phyloP scores from a whole-genome alignment of 352 stramenopile species.

The Phytophthora kernoviae region DNA sequence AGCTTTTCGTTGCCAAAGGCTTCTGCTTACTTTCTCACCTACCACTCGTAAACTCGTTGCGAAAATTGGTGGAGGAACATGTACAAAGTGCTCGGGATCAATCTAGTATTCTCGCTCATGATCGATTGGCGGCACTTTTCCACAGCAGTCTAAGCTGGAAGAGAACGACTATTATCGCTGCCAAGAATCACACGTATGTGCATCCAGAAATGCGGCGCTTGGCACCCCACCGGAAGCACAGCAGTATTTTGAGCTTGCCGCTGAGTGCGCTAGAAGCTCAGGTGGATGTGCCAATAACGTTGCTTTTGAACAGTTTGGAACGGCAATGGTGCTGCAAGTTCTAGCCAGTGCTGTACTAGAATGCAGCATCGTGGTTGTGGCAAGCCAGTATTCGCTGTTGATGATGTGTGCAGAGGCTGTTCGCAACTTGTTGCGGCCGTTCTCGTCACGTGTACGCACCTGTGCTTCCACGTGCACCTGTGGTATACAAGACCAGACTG shows the following conservation, averaged over 20 bases:
- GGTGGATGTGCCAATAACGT: slow-evolving; percentile 70
- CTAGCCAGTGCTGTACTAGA: slow-evolving; percentile 86
- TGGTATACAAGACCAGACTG: too few species aligned
- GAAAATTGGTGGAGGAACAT: slow-evolving; percentile 63
- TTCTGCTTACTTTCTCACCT: slow-evolving; percentile 71
- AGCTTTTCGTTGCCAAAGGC: slow-evolving; percentile 65
- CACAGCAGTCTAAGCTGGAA: slow-evolving; percentile 44
- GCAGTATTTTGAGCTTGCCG: slow-evolving; percentile 44
- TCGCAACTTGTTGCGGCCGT: slow-evolving; percentile 83
- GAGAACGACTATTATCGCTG: slow-evolving; percentile 36
- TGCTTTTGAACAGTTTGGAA: slow-evolving; percentile 75
- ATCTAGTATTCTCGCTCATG: slow-evolving; percentile 53
- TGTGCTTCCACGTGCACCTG: slow-evolving; percentile 82
- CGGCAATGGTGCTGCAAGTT: slow-evolving; percentile 70
- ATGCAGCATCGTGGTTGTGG: slow-evolving; percentile 87
- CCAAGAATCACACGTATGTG: slow-evolving; percentile 34
- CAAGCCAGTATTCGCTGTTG: slow-evolving; percentile 81
- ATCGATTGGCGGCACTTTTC: slow-evolving; percentile 52
- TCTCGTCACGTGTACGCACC: slow-evolving; percentile 89
- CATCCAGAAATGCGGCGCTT: slow-evolving; percentile 40
- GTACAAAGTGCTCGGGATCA: slow-evolving; percentile 34
- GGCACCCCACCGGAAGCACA: slow-evolving; percentile 40
- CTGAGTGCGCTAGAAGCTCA: slow-evolving; percentile 47
- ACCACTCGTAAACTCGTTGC: slow-evolving; percentile 65
- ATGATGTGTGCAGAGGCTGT: slow-evolving; percentile 85